These are phyloP conservation scores for Penicillium subrubescens DNA, from an alignment of 495 filamentous ascomycete genomes.

Conservation along the genomic window DNA sequence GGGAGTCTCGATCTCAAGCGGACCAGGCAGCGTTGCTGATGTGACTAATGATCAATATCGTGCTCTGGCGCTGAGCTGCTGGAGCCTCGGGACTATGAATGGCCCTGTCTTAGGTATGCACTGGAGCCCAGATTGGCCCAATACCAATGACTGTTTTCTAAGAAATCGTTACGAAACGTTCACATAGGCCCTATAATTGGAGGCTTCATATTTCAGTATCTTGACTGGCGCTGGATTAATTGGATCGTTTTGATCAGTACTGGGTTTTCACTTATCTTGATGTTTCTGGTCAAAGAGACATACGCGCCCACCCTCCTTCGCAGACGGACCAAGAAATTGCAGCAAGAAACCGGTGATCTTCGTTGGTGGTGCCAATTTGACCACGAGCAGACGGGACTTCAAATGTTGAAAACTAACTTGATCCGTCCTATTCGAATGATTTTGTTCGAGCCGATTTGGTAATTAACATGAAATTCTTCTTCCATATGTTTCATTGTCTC, in stretches of 20 bases:
- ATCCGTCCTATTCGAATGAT: conserved; percentile 66
- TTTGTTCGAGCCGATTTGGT: conserved; percentile 64
- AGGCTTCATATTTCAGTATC: conserved; percentile 67
- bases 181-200: conserved; percentile 62
- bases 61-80: conserved; percentile 67
- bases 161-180: not conserved
- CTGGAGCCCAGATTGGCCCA: not conserved
- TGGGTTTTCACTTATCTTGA: conserved; percentile 53
- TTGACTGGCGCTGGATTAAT: conserved; percentile 88
- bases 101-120: conserved; percentile 57
- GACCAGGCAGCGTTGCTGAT: conserved; percentile 75
- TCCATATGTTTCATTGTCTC: not conserved
- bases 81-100: conserved; percentile 73
- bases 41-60: conserved; percentile 67
- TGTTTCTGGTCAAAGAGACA: conserved; percentile 59
- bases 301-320: conserved; percentile 70
- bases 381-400: conserved; percentile 27
- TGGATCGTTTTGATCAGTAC: conserved; percentile 77
- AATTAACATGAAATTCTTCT: conserved; percentile 17
- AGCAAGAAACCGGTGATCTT: conserved; percentile 65
- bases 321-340: conserved; percentile 47
- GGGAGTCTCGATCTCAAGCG: conserved; percentile 66
- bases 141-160: not conserved
- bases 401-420: conserved; percentile 59
- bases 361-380: conserved; percentile 71